A percentile compares a stretch with the other conserved stretches of the same genome.
These are phyloP conservation scores for Anisodus acutangulus DNA, from an alignment of 257 asterid species.

Conservation along the genomic window DNA sequence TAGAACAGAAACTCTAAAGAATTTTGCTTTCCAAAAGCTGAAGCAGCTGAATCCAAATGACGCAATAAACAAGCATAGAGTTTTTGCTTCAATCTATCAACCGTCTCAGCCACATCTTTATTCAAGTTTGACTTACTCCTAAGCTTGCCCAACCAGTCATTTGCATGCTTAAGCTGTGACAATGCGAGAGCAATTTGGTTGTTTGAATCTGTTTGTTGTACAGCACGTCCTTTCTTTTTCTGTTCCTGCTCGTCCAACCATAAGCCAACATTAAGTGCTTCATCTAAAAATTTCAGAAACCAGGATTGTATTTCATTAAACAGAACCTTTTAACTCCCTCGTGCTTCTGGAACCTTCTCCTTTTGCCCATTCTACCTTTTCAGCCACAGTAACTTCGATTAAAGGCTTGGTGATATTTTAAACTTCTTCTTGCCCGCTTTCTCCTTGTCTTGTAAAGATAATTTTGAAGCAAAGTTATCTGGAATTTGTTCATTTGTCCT, in stretches of 20 bases:
- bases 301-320: conserved; percentile 58
- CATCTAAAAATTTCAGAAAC: conserved; percentile 76
- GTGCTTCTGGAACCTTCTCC: conserved; percentile 52
- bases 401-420: conserved; percentile 41
- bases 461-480: conserved; percentile 39
- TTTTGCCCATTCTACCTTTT: conserved; percentile 78
- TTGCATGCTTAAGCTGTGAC: conserved; percentile 79
- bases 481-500: conserved; percentile 42
- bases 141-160: conserved; percentile 75
- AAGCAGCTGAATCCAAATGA: conserved; percentile 83
- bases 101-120: conserved; percentile 48
- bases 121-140: conserved; percentile 45
- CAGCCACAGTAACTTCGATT: conserved; percentile 42
- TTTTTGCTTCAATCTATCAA: conserved; percentile 76
- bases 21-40: conserved; percentile 61
- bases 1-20: conserved; percentile 10
- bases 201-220: conserved; percentile 47
- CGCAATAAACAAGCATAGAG: conserved; percentile 75
- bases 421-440: conserved; percentile 44
- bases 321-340: conserved; percentile 54
- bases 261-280: conserved; percentile 72
- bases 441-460: conserved; percentile 51
- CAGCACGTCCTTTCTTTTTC: conserved; percentile 48
- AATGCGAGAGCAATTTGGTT: conserved; percentile 67
- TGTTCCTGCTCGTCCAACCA: conserved; percentile 42